These are phyloP conservation scores for Leptosphaerulina australis DNA, from an alignment of 2,329 filamentous ascomycete species.

Conservation along the genomic window DNA sequence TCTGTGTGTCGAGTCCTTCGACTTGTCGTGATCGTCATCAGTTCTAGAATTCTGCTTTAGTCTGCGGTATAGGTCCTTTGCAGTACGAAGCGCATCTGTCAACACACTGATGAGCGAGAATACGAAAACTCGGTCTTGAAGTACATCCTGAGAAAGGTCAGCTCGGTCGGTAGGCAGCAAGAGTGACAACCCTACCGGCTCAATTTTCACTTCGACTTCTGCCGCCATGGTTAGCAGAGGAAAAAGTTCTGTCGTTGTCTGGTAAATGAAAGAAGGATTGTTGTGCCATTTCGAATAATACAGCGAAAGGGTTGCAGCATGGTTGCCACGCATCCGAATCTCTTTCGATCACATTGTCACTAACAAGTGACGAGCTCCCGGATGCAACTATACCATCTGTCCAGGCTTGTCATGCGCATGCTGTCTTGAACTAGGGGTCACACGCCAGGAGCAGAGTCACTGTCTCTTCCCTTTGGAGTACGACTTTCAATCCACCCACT, in stretches of 20 bases:
- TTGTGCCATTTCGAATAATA: background rate
- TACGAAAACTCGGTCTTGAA: constrained; percentile 36
- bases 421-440: constrained; percentile 2
- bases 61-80: constrained; percentile 39
- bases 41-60: constrained; percentile 34
- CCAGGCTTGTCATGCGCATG: constrained; percentile 6
- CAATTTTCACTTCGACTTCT: background rate
- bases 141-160: constrained; percentile 21
- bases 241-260: background rate
- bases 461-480: background rate
- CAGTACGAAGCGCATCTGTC: constrained; percentile 40
- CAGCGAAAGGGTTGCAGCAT: background rate
- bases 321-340: background rate
- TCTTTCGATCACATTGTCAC: background rate
- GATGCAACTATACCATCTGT: background rate
- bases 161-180: background rate
- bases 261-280: background rate
- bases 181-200: background rate
- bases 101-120: constrained; percentile 40
- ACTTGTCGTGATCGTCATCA: constrained; percentile 20
- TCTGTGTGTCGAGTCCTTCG: background rate
- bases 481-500: background rate
- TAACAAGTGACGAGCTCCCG: background rate
- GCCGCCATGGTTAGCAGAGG: background rate
- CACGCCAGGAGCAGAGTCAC: background rate